Percentiles rank a stretch among this genome's conserved stretches.
phyloP scores from a whole-genome alignment of 2,329 filamentous ascomycete species.

The Dactylellina haptotyla region DNA sequence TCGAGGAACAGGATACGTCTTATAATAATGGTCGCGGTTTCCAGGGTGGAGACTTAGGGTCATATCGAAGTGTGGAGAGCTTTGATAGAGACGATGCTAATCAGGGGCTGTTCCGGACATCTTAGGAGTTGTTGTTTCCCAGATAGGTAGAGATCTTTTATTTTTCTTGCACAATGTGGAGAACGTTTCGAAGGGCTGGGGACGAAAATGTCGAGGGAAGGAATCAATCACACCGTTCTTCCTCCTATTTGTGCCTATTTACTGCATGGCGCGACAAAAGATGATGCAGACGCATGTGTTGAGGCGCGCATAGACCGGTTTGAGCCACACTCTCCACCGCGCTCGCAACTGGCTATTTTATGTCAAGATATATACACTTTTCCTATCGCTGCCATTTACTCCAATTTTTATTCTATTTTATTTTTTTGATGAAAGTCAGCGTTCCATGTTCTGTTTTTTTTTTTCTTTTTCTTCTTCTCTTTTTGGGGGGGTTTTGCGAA shows the following conservation, averaged over 20 bases:
- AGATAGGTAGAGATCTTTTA: constrained; percentile 13
- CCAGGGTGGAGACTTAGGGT: constrained; percentile 36
- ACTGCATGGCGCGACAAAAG: too few species aligned
- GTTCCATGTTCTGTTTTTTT: background rate
- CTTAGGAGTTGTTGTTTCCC: constrained; percentile 1
- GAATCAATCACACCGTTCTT: too few species aligned
- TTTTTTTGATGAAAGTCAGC: background rate
- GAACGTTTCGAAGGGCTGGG: background rate
- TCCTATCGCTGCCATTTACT: background rate
- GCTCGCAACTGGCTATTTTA: too few species aligned
- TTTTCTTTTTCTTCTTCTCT: background rate
- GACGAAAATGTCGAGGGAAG: too few species aligned
- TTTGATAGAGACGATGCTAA: constrained; percentile 45
- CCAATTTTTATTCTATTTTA: background rate
- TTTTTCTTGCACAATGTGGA: background rate
- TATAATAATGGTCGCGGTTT: constrained; percentile 19
- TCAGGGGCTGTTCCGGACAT: constrained; percentile 44
- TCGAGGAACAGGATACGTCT: constrained; percentile 47
- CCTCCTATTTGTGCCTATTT: too few species aligned
- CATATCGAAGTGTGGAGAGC: constrained; percentile 45
- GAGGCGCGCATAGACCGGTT: too few species aligned
- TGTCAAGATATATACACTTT: too few species aligned
- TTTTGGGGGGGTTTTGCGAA: background rate
- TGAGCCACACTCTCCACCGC: too few species aligned
- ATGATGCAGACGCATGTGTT: too few species aligned